Evolutionary conservation across 257 asterid genomes (phyloP).

Genomic region (Linderniella brevidens): DNA sequence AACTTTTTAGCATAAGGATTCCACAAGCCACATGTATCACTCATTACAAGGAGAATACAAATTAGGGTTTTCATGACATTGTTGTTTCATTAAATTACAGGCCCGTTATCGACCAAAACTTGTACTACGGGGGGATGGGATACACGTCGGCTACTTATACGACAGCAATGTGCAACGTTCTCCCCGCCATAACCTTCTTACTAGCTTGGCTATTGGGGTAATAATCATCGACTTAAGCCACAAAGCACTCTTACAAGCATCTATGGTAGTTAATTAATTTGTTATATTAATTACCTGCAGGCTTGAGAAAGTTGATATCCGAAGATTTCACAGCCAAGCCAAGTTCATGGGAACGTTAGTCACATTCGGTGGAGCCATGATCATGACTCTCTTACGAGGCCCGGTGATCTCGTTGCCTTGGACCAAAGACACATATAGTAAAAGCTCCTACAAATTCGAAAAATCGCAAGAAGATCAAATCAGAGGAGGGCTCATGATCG

Average conservation of each 20-base stretch:
- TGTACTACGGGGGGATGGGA: conserved; percentile 49
- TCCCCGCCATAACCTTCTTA: conserved; percentile 60
- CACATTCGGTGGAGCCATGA: conserved; percentile 61
- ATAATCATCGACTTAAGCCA: not conserved
- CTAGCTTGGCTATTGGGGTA: conserved; percentile 69
- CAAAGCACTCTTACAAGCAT: too few species aligned
- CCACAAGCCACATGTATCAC: too few species aligned
- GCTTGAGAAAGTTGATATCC: conserved; percentile 39
- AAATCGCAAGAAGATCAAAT: conserved; percentile 17
- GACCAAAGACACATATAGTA: conserved; percentile 10
- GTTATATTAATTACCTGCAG: conserved; percentile 11
- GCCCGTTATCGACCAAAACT: conserved; percentile 61
- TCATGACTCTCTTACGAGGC: conserved; percentile 52
- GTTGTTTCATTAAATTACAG: conserved; percentile 14
- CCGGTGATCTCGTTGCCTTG: conserved; percentile 39
- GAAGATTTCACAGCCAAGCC: conserved; percentile 26
- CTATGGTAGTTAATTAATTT: not conserved
- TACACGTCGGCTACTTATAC: conserved; percentile 55
- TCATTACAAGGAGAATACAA: too few species aligned
- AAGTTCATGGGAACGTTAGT: conserved; percentile 53
- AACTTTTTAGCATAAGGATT: not conserved
- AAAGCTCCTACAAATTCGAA: too few species aligned
- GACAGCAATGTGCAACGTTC: conserved; percentile 43
- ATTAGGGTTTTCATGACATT: too few species aligned
- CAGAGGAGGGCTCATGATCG: conserved; percentile 44